Evolutionary conservation across 495 filamentous ascomycete species (phyloP), one percentile per base, ranked within the genome.

Genomic region (Haplographium delicatum): DNA sequence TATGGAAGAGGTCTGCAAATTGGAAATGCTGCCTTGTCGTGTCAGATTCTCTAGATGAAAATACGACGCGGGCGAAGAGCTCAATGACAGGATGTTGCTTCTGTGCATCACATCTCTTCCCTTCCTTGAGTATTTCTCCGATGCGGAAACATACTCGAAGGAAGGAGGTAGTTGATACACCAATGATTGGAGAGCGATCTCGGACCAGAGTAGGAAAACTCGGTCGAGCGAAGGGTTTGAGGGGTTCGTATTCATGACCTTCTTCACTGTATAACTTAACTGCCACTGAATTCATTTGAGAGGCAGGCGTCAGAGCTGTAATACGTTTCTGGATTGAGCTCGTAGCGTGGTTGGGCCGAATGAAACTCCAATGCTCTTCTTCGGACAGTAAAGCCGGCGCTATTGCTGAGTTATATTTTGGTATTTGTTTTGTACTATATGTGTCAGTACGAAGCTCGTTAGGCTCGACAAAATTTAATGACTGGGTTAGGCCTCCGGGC

Each of bases 101-200:
- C 18, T 50, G 30, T 10, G 44, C 39, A 19, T 67, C 53, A 35
- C 64, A 62, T 25, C 64, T 62, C 5, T 59, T 62, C 38, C 70
- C 72, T 34, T 71, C 64, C 28, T 72, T 57, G 58, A 83, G 48
- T 35, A 81, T 71, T 47, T 81, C 74, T 15, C 76, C 79, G 38
- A 80, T 69, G 6, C 79, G 74, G 58, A 86, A 86, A 53, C 80
- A 84, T 2, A 74, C 79, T 28, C 79, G 73, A 3, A 83, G 63
- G 10, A 74, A 35, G 2, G 56, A 66, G 11, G 63, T 50, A 28
- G 72, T 57, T 1, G 75, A 73, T 16, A 81, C 54, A 10, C 80
- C 79, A 1, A 71, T 54, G 25, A 85, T 65, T 0, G 68, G 69
- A 22, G 72, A 74, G 16, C 78, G 73, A 54, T 80, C 76, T 1